Conservation (phyloP, 202 grass and related monocot species). For the Setaria italica region DNA sequence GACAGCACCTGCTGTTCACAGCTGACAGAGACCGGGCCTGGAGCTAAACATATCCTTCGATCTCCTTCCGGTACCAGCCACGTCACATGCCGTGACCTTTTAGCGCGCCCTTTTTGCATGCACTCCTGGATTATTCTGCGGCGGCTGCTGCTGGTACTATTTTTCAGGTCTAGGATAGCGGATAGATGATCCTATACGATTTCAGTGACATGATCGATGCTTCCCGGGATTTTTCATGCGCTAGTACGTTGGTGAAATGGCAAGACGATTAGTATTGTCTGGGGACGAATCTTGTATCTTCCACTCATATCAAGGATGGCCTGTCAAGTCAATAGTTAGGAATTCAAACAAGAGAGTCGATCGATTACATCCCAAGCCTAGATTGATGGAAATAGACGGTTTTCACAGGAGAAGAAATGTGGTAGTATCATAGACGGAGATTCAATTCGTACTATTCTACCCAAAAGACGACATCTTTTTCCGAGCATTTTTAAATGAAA, state of each 20-base stretch:
- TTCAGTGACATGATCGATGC: background rate
- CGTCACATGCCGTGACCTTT: background rate
- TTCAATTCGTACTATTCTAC: background rate
- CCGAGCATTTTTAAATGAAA: background rate
- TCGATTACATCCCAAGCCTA: too few species aligned
- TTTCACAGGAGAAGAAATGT: too few species aligned
- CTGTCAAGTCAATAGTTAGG: background rate
- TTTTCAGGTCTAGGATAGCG: background rate
- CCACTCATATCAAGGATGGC: background rate
- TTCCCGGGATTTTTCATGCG: background rate
- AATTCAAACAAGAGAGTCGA: too few species aligned
- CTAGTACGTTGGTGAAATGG: background rate
- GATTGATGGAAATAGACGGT: too few species aligned
- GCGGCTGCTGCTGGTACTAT: background rate
- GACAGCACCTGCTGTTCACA: conserved; percentile 1
- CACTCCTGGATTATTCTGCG: background rate
- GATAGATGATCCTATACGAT: background rate
- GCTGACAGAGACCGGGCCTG: background rate
- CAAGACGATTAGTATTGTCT: background rate
- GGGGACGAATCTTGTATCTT: background rate
- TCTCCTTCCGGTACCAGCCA: background rate
- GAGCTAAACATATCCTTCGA: too few species aligned
- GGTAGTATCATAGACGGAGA: too few species aligned
- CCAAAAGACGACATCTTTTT: background rate
- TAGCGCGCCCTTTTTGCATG: background rate